Evolutionary conservation across 352 stramenopile genomes (phyloP).

Genomic region (Achlya hypogyna): DNA sequence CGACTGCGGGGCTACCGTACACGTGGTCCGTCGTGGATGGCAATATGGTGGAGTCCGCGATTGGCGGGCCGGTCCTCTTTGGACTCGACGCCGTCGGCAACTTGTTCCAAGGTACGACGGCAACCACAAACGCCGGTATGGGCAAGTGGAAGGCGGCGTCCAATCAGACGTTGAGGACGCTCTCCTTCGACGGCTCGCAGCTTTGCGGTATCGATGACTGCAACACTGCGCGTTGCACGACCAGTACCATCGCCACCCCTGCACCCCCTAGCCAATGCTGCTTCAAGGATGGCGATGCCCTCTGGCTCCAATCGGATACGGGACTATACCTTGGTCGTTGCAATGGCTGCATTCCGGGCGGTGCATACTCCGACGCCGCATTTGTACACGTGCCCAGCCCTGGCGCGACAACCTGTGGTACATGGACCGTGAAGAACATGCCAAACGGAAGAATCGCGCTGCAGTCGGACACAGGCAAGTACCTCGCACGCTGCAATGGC

Average conservation of each 20-base stretch:
- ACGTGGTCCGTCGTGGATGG: neutral
- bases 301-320: neutral
- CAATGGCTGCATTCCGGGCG: neutral
- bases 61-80: neutral
- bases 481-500: neutral
- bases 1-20: neutral
- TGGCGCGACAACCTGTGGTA: neutral
- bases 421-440: neutral
- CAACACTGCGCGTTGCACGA: neutral
- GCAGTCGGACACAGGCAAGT: constrained; percentile 4
- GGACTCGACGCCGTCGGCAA: neutral
- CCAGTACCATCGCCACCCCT: neutral
- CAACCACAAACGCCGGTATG: neutral
- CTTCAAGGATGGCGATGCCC: neutral
- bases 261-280: neutral
- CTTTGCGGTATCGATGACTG: neutral
- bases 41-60: neutral
- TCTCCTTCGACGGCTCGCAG: neutral
- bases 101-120: neutral
- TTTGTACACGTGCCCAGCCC: neutral
- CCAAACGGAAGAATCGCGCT: neutral
- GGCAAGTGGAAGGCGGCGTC: neutral
- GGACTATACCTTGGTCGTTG: neutral
- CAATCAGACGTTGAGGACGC: neutral
- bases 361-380: neutral